These are phyloP conservation scores for Phytophthora sojae DNA, from an alignment of 352 stramenopile species.

Conservation along the genomic window DNA sequence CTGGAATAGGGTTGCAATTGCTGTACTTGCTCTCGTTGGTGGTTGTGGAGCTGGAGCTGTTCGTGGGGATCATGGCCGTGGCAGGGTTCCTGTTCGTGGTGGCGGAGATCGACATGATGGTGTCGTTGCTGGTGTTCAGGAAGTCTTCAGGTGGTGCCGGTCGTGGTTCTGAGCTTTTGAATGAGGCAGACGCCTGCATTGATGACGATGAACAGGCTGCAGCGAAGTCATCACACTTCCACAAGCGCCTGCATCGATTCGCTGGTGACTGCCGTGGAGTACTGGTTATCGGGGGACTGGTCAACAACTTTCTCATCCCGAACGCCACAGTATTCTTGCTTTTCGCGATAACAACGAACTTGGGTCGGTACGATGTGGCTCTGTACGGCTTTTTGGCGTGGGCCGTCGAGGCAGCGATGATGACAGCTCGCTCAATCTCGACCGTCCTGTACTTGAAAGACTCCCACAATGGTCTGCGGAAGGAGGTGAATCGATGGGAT, in stretches of 20 bases:
- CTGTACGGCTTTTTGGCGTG: conserved; percentile 47
- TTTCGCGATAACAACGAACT: conserved; percentile 49
- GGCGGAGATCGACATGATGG: conserved; percentile 77
- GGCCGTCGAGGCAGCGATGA: conserved; percentile 52
- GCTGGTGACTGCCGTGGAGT: conserved; percentile 57
- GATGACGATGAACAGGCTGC: too few relatives aligned
- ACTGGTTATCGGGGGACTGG: conserved; percentile 47
- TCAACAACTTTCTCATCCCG: conserved; percentile 71
- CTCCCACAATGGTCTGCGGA: conserved; percentile 49
- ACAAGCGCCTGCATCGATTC: conserved; percentile 43
- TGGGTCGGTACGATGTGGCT: conserved; percentile 34
- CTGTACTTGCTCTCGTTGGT: conserved; percentile 84
- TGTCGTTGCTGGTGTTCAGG: conserved; percentile 38
- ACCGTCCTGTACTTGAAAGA: conserved; percentile 60
- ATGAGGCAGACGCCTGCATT: too few relatives aligned
- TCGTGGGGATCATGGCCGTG: conserved; percentile 73
- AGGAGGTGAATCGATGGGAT: conserved; percentile 44
- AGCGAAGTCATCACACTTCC: conserved; percentile 7
- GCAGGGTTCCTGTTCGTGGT: conserved; percentile 58
- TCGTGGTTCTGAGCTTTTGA: too few relatives aligned
- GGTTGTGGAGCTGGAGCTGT: conserved; percentile 80
- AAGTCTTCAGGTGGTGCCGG: not conserved
- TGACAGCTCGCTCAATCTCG: conserved; percentile 54
- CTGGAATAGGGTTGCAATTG: conserved; percentile 69
- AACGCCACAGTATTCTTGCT: conserved; percentile 53